Evolutionary conservation across 164 flowering plant genomes (phyloP).

Genomic region (Tetrastigma voinierianum): DNA sequence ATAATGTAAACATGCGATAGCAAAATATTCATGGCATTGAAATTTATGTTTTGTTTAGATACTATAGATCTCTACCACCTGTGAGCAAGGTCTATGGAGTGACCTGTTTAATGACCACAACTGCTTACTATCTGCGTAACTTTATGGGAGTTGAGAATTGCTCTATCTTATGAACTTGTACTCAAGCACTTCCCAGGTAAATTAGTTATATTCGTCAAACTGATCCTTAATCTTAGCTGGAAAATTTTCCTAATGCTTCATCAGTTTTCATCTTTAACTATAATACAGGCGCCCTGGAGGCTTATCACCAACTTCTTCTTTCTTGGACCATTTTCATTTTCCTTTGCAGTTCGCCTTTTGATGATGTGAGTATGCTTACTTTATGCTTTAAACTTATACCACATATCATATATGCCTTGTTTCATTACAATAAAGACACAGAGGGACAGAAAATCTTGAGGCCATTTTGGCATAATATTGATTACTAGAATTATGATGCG

Average conservation of each 20-base stretch:
- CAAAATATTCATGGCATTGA: too few relatives aligned
- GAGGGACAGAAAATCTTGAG: too few relatives aligned
- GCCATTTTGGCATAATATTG: too few relatives aligned
- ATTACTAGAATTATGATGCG: too few relatives aligned
- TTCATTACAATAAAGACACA: background rate
- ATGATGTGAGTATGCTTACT: conserved; percentile 36
- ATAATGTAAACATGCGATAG: too few relatives aligned
- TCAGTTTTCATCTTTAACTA: background rate
- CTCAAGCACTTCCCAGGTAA: conserved; percentile 46
- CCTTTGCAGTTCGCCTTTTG: conserved; percentile 41
- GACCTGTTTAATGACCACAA: conserved; percentile 44
- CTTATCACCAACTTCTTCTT: conserved; percentile 57
- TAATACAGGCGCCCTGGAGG: conserved; percentile 59
- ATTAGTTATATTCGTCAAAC: background rate
- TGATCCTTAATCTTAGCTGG: background rate
- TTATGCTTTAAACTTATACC: background rate
- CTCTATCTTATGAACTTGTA: conserved; percentile 28
- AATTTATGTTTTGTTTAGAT: conserved; percentile 25
- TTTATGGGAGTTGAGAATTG: conserved; percentile 14
- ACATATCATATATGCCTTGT: background rate
- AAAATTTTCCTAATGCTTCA: too few relatives aligned
- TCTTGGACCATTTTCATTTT: conserved; percentile 43
- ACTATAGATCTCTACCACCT: conserved; percentile 53
- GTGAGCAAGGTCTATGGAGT: conserved; percentile 53
- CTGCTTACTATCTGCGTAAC: conserved; percentile 33